phyloP scores from a whole-genome alignment of 2,329 filamentous ascomycete species.

The Mollisiaceae sp. region DNA sequence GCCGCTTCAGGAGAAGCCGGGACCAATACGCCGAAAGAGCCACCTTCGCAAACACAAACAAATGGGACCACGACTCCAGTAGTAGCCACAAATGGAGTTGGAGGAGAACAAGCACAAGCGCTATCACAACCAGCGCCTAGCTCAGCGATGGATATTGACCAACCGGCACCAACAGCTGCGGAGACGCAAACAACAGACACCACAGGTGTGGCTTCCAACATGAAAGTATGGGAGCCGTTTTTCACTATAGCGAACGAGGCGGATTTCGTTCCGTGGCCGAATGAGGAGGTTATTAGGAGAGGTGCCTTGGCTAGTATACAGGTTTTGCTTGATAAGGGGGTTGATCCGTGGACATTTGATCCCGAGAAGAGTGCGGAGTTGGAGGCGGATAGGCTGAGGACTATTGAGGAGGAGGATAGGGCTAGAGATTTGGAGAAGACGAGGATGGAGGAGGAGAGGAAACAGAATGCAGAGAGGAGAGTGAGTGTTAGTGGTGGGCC shows the following conservation, averaged over 20 bases:
- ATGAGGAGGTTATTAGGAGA: constrained; percentile 68
- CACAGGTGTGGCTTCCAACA: constrained; percentile 34
- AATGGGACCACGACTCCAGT: constrained; percentile 40
- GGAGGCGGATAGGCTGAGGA: constrained; percentile 42
- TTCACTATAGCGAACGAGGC: constrained; percentile 60
- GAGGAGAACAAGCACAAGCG: constrained; percentile 18
- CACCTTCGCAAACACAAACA: constrained; percentile 32
- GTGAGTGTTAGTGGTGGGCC: constrained; percentile 33
- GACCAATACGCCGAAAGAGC: constrained; percentile 33
- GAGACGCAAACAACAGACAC: constrained; percentile 28
- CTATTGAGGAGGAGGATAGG: constrained; percentile 41
- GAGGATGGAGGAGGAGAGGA: constrained; percentile 42
- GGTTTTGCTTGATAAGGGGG: constrained; percentile 63
- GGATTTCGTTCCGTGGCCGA: constrained; percentile 79
- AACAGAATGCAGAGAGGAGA: constrained; percentile 37
- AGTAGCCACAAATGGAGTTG: constrained; percentile 32
- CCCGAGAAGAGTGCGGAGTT: constrained; percentile 49
- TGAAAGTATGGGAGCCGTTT: constrained; percentile 44
- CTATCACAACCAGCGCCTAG: background rate
- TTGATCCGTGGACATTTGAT: constrained; percentile 65
- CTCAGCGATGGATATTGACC: constrained; percentile 32
- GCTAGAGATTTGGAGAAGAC: constrained; percentile 37
- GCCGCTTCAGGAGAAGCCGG: constrained; percentile 13
- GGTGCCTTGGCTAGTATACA: constrained; percentile 72
- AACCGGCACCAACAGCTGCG: constrained; percentile 33